Percentiles rank a stretch among this genome's conserved stretches.
These are phyloP conservation scores for Stephania japonica DNA, from an alignment of 164 flowering plant genomes.

Conservation along the genomic window DNA sequence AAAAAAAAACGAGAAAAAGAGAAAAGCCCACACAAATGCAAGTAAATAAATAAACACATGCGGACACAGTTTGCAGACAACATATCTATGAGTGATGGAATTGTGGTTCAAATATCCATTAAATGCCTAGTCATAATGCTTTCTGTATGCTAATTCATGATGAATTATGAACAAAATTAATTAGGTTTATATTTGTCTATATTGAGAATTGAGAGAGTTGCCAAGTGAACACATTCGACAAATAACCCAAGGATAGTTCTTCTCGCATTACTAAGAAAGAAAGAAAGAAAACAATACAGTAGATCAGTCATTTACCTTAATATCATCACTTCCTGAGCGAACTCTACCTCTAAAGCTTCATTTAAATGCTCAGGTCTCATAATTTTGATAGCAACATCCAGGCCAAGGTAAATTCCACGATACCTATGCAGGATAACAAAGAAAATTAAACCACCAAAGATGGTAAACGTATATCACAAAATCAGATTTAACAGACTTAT, in stretches of 20 bases:
- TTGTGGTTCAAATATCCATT: background rate
- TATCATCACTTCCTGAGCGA: conserved; percentile 81
- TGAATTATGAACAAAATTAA: background rate
- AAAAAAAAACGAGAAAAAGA: no score
- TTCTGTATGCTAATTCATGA: background rate
- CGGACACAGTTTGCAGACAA: no score
- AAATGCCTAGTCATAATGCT: background rate
- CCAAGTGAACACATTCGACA: background rate
- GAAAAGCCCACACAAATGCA: no score
- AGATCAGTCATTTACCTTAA: conserved; percentile 42
- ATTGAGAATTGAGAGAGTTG: background rate
- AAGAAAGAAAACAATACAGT: background rate
- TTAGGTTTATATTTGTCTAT: background rate
- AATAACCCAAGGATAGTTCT: background rate
- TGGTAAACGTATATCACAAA: conserved; percentile 3
- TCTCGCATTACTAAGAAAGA: background rate
- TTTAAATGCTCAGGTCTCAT: conserved; percentile 67
- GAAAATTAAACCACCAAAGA: conserved; percentile 8
- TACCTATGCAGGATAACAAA: conserved; percentile 31
- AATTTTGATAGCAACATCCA: conserved; percentile 85
- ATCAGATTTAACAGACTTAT: background rate
- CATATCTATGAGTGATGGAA: background rate
- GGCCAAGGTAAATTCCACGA: conserved; percentile 70
- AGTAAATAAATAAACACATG: no score
- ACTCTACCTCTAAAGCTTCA: conserved; percentile 65